These are phyloP conservation scores for Euphorbia celastroides DNA, from an alignment of 441 rosid genomes.

Conservation along the genomic window DNA sequence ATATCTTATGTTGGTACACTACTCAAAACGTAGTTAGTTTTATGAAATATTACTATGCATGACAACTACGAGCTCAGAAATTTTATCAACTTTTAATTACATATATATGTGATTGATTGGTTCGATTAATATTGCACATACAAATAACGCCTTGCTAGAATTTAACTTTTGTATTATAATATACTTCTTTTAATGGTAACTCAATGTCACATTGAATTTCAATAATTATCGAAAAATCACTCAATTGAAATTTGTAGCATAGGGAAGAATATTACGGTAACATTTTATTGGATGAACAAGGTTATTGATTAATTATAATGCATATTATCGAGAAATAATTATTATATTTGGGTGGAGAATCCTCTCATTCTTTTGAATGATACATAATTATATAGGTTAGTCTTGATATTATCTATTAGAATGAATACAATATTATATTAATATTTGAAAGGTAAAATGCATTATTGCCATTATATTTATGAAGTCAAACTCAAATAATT, in stretches of 20 bases:
- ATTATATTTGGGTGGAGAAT: constrained; percentile 7
- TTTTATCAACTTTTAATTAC: too few species aligned
- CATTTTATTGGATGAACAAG: not conserved
- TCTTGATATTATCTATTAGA: not conserved
- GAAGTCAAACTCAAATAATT: constrained; percentile 2
- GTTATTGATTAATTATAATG: not conserved
- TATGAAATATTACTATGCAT: too few species aligned
- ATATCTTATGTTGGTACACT: too few species aligned
- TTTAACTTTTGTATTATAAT: too few species aligned
- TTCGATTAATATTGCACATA: too few species aligned
- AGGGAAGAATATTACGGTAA: not conserved
- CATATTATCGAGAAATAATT: constrained; percentile 5
- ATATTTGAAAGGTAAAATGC: not conserved
- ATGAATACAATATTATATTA: not conserved
- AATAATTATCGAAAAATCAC: too few species aligned
- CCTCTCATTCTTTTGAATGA: not conserved
- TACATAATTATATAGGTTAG: not conserved
- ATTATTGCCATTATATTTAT: not conserved
- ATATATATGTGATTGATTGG: too few species aligned
- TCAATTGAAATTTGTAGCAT: not conserved
- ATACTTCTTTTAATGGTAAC: too few species aligned
- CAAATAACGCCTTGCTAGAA: too few species aligned
- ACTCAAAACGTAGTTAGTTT: too few species aligned
- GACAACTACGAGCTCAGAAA: too few species aligned
- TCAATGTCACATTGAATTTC: too few species aligned